Percentiles rank a stretch among this genome's conserved stretches.
phyloP scores from a whole-genome alignment of 1,284 basidiomycete genomes.

The Ceratobasidium sp. region DNA sequence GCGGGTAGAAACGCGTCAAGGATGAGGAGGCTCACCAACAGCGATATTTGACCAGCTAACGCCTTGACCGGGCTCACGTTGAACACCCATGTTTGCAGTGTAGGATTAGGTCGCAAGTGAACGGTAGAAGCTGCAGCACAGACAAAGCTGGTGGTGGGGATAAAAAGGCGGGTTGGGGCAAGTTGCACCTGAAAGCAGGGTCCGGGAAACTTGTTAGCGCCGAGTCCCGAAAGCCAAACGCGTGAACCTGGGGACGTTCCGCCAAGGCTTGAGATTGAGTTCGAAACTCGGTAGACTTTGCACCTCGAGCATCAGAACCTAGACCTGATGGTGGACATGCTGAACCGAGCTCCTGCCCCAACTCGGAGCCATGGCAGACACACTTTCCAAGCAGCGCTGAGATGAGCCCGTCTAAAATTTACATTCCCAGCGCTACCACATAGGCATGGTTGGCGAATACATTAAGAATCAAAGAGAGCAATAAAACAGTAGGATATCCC shows the following conservation, averaged over 20 bases:
- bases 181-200: slow-evolving; percentile 40
- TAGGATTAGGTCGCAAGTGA: background rate
- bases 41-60: slow-evolving; percentile 99
- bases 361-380: background rate
- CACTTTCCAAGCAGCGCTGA: background rate
- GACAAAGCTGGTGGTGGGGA: slow-evolving; percentile 40
- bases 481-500: slow-evolving; percentile 21
- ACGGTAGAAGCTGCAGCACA: slow-evolving; percentile 22
- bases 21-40: slow-evolving; percentile 69
- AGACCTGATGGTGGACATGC: background rate
- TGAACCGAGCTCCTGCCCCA: background rate
- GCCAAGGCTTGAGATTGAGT: slow-evolving; percentile 1
- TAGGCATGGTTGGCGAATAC: slow-evolving; percentile 6
- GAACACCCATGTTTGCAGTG: slow-evolving; percentile 68
- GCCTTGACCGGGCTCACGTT: slow-evolving; percentile 85
- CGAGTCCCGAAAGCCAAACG: slow-evolving; percentile 29
- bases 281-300: background rate
- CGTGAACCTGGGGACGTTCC: background rate
- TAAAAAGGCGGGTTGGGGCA: slow-evolving; percentile 47
- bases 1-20: slow-evolving; percentile 45
- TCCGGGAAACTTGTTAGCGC: slow-evolving; percentile 31
- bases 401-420: slow-evolving; percentile 34
- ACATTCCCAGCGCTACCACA: slow-evolving; percentile 28
- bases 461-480: slow-evolving; percentile 16
- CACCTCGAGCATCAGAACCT: background rate